Percentiles rank a stretch among this genome's conserved stretches.
Conservation (phyloP, 2,329 filamentous ascomycete species). For the Biscogniauxia marginata region DNA sequence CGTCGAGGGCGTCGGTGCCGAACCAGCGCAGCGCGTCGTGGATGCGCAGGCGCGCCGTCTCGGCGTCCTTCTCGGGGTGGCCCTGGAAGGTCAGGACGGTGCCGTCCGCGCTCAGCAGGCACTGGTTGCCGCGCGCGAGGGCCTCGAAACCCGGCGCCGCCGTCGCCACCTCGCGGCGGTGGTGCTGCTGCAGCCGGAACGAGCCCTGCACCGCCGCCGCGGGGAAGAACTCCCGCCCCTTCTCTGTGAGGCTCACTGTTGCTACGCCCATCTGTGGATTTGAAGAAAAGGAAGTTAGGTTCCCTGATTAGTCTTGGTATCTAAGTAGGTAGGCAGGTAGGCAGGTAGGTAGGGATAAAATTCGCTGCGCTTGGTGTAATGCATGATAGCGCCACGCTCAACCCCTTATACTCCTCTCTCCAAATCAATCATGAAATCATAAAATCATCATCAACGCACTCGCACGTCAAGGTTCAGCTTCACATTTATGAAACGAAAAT, state of each 20-base stretch:
- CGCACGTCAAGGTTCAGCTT: neutral
- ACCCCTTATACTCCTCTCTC: slow-evolving; percentile 12
- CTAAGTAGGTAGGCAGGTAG: too few species aligned
- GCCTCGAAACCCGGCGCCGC: slow-evolving; percentile 34
- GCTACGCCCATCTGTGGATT: slow-evolving; percentile 34
- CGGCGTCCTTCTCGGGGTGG: slow-evolving; percentile 43
- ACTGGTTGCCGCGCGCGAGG: slow-evolving; percentile 38
- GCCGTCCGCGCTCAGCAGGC: slow-evolving; percentile 38
- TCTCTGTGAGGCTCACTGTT: slow-evolving; percentile 36
- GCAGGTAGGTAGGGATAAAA: too few species aligned
- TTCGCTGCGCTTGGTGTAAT: too few species aligned
- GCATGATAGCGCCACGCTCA: too few species aligned
- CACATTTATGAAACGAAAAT: too few species aligned
- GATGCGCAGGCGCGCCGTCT: slow-evolving; percentile 38
- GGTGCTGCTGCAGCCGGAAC: slow-evolving; percentile 41
- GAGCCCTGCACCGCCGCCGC: slow-evolving; percentile 19
- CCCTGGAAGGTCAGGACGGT: slow-evolving; percentile 44
- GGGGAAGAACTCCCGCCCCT: slow-evolving; percentile 39
- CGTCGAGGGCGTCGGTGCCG: slow-evolving; percentile 32
- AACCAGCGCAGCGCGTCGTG: slow-evolving; percentile 38
- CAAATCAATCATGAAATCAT: too few species aligned
- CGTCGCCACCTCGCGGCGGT: slow-evolving; percentile 38
- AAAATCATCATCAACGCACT: neutral
- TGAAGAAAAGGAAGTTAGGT: neutral
- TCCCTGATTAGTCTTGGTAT: slow-evolving; percentile 3